Conservation (phyloP, 306 rosid species). For the Pyrus betulifolia region DNA sequence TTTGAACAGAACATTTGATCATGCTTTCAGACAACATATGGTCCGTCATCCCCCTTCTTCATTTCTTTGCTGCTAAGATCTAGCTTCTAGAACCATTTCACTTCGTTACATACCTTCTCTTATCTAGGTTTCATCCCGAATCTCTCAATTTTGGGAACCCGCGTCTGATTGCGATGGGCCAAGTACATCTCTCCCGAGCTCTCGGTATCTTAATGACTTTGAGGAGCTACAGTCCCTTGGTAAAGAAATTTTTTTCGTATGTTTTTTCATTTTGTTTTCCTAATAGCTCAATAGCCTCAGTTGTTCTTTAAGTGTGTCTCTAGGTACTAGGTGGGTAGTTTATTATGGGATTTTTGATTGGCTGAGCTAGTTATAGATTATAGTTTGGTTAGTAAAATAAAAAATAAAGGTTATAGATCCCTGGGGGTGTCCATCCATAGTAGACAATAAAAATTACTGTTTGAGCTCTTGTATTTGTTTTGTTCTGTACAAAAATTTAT, state of each 20-base stretch:
- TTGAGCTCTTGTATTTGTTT: neutral
- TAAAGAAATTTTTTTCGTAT: slow-evolving; percentile 24
- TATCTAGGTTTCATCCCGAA: slow-evolving; percentile 56
- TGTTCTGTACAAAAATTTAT: too few species aligned
- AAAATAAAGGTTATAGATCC: neutral
- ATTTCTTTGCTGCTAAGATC: slow-evolving; percentile 8
- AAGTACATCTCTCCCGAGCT: slow-evolving; percentile 46
- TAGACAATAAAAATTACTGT: neutral
- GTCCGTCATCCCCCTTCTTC: slow-evolving; percentile 30
- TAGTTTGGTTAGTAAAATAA: neutral
- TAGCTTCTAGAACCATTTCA: slow-evolving; percentile 7
- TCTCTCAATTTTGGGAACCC: slow-evolving; percentile 74
- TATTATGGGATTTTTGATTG: neutral
- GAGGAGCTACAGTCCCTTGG: slow-evolving; percentile 90
- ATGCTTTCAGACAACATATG: slow-evolving; percentile 52
- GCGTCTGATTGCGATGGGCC: slow-evolving; percentile 57
- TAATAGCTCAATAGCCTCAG: neutral
- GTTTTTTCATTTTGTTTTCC: neutral
- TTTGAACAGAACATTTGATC: slow-evolving; percentile 59
- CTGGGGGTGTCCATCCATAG: neutral
- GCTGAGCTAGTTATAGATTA: neutral
- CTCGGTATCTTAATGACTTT: slow-evolving; percentile 90
- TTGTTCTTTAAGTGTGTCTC: neutral
- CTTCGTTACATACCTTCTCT: slow-evolving; percentile 6
- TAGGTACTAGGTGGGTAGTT: neutral